Conservation (phyloP, 345 rosid species). For the Conringia planisiliqua region DNA sequence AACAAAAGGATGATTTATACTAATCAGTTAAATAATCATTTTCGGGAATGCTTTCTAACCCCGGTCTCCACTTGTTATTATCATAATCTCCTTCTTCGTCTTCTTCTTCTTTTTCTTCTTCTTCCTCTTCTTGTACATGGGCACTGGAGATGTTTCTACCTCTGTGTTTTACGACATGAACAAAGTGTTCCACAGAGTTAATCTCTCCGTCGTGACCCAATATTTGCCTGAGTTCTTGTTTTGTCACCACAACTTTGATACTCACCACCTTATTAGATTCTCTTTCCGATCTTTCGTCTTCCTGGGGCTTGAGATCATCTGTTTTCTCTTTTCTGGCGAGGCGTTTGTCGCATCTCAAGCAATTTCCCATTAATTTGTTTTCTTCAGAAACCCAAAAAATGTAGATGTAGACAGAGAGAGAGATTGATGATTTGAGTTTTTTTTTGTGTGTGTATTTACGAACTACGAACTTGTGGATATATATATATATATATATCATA, state of each 20-base stretch:
- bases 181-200: conserved; percentile 38
- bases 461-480: too few relatives aligned
- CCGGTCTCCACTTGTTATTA: conserved; percentile 41
- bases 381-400: background rate
- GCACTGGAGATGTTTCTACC: background rate
- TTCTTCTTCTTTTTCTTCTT: background rate
- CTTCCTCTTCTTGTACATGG: background rate
- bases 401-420: background rate
- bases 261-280: conserved; percentile 33
- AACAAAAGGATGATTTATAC: background rate
- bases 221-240: conserved; percentile 48
- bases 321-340: background rate
- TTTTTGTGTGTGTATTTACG: too few relatives aligned
- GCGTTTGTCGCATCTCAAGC: background rate
- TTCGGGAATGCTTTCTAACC: conserved; percentile 55
- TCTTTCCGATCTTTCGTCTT: background rate
- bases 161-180: conserved; percentile 37
- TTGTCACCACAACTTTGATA: conserved; percentile 50
- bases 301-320: background rate
- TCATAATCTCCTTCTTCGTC: background rate
- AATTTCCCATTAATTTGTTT: background rate
- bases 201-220: conserved; percentile 20
- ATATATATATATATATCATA: background rate
- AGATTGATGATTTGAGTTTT: background rate
- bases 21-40: conserved; percentile 13